Evolutionary conservation across 805 yeast species (phyloP).

Genomic region (Pichia heedii): DNA sequence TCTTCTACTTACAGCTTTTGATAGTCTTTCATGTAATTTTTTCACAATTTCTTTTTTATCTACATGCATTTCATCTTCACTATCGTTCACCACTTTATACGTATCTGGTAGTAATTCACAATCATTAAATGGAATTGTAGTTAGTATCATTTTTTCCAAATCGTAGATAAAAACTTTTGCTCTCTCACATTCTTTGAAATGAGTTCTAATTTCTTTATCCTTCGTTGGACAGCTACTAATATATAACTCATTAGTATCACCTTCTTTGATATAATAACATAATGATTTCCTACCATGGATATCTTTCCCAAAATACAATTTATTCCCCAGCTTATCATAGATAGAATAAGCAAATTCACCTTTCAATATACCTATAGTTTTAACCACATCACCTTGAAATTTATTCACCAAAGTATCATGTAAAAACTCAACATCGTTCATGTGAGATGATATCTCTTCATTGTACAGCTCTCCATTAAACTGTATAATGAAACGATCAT

Average conservation of each 20-base stretch:
- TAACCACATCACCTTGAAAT: slow-evolving; percentile 28
- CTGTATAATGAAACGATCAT: slow-evolving; percentile 42
- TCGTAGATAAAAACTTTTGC: slow-evolving; percentile 42
- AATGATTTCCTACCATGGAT: slow-evolving; percentile 73
- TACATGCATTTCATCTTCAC: background rate
- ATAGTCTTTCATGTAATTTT: slow-evolving; percentile 25
- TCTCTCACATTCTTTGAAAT: slow-evolving; percentile 46
- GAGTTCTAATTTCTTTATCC: slow-evolving; percentile 16
- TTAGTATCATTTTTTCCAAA: slow-evolving; percentile 14
- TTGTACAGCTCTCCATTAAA: slow-evolving; percentile 91
- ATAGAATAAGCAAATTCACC: slow-evolving; percentile 81
- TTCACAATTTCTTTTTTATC: slow-evolving; percentile 1
- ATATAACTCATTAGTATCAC: slow-evolving; percentile 31
- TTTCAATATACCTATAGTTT: slow-evolving; percentile 36
- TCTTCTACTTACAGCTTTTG: slow-evolving; percentile 37
- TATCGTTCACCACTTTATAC: background rate
- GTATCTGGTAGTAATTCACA: background rate
- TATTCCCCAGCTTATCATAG: slow-evolving; percentile 31
- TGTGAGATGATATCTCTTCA: slow-evolving; percentile 31
- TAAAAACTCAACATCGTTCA: slow-evolving; percentile 60
- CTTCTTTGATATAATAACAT: slow-evolving; percentile 29
- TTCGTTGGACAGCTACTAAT: slow-evolving; percentile 41
- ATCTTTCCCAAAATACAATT: slow-evolving; percentile 77
- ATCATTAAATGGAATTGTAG: background rate
- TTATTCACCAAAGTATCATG: slow-evolving; percentile 25